Conservation (phyloP, 2,329 filamentous ascomycete genomes). For the Trichophyton verrucosum region DNA sequence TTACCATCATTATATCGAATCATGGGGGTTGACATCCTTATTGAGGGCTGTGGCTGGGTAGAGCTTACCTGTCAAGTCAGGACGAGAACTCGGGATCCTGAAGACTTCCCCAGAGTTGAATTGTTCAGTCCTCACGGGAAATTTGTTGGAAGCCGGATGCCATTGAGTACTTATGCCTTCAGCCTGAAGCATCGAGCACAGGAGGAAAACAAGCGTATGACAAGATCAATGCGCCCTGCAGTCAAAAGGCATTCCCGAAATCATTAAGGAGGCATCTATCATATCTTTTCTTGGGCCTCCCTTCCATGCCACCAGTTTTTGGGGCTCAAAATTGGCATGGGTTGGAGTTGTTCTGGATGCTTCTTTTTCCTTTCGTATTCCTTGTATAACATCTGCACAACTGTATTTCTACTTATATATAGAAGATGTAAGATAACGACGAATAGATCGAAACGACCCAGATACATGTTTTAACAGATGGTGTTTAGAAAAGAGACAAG, state of each 20-base stretch:
- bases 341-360: not conserved
- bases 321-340: not conserved
- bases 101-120: slow-evolving; percentile 59
- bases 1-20: slow-evolving; percentile 35
- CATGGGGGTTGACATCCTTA: slow-evolving; percentile 67
- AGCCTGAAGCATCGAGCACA: not conserved
- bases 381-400: not conserved
- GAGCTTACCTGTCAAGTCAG: slow-evolving; percentile 77
- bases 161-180: slow-evolving; percentile 8
- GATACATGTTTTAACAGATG: not conserved
- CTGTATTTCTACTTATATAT: not conserved
- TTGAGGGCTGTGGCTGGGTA: slow-evolving; percentile 89
- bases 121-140: slow-evolving; percentile 68
- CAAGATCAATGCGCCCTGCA: not conserved
- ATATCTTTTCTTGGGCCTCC: not conserved
- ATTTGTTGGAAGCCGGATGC: slow-evolving; percentile 12
- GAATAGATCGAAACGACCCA: not conserved
- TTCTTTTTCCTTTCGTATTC: not conserved
- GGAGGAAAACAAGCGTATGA: not conserved
- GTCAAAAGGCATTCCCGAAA: not conserved
- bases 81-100: slow-evolving; percentile 30
- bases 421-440: not conserved
- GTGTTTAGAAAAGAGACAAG: not conserved
- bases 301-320: not conserved
- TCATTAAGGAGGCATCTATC: not conserved